Base-by-base conservation (phyloP, 352 stramenopile genomes). In the Phytophthora sp. region DNA sequence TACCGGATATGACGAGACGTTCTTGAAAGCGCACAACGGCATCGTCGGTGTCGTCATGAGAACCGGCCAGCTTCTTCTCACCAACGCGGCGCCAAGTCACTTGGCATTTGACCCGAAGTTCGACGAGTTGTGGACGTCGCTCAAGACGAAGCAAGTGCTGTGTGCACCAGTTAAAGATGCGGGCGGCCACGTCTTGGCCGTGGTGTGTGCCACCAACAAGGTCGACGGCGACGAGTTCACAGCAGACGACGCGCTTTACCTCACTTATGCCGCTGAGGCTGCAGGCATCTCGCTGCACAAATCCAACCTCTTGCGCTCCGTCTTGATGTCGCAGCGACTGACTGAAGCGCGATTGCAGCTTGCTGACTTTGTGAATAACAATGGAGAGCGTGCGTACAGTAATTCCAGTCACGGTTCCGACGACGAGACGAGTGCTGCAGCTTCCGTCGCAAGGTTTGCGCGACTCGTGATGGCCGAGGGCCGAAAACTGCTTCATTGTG, bases 251-350 rank as follows among this genome's bases (percentile, higher is more conserved):
- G 82, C 83, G 1, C 57, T 92, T 13, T 92, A 88, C 44, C 76
- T 92, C 45, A 90, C 86, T 31, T 92, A 92, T 44, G 81, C 82
- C 3, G 84, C 84, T 11, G 84, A 92, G 12, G 84, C 81, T 0
- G 84, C 80, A 9, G 81, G 84, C 7, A 90, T 92, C 58, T 86
- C 84, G 1, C 57, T 92, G 41, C 84, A 92, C 72, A 92, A 92
- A 53, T 78, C 81, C 44, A 84, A 77, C 23, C 55, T 92, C 2
- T 71, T 84, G 26, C 82, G 79, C 30, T 69, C 88, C 36, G 84
- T 92, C 12, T 74, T 87, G 45, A 87, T 84, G 24, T 88, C 84
- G 4, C 80, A 92, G 36, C 79, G 80, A 9, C 55, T 92, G 24
- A 89, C 79, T 3, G 84, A 90, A 54, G 79, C 79, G 3, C 81